phyloP scores from a whole-genome alignment of 1,284 basidiomycete genomes.

The Trichosporon faecale region DNA sequence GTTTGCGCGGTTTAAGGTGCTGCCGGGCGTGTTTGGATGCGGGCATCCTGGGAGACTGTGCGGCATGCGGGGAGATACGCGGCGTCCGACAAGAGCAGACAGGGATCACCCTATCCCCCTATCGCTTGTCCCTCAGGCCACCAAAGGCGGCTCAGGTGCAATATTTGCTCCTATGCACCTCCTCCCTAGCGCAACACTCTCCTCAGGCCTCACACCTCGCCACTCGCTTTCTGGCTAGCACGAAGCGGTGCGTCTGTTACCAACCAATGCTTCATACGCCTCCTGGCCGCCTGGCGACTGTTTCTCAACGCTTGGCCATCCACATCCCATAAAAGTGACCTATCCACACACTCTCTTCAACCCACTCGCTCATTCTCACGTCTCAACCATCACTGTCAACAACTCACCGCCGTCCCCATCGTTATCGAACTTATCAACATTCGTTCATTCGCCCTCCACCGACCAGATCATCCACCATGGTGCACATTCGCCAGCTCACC shows the following conservation, averaged over 20 bases:
- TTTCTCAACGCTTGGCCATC: neutral
- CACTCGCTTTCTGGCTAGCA: neutral
- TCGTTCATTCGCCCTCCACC: neutral
- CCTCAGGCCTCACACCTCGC: neutral
- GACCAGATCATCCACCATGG: constrained; percentile 5
- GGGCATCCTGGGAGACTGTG: neutral
- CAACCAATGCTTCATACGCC: constrained; percentile 9
- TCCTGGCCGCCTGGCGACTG: neutral
- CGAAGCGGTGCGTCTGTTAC: constrained; percentile 9
- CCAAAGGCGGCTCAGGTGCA: neutral
- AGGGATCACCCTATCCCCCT: constrained; percentile 8
- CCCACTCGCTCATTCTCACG: neutral
- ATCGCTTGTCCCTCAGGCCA: constrained; percentile 2
- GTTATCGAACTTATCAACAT: neutral
- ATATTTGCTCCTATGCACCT: constrained; percentile 6
- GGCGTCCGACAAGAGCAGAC: neutral
- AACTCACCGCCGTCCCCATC: no score
- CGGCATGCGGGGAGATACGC: constrained; percentile 10
- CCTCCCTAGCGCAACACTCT: neutral
- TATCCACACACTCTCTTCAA: neutral
- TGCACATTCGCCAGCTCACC: constrained; percentile 6
- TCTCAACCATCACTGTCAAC: neutral
- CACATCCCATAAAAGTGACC: constrained; percentile 7
- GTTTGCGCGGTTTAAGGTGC: constrained; percentile 2
- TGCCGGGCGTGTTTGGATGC: neutral